phyloP scores from a whole-genome alignment of 192 early-diverging fungal genomes.

The Coemansia sp. region DNA sequence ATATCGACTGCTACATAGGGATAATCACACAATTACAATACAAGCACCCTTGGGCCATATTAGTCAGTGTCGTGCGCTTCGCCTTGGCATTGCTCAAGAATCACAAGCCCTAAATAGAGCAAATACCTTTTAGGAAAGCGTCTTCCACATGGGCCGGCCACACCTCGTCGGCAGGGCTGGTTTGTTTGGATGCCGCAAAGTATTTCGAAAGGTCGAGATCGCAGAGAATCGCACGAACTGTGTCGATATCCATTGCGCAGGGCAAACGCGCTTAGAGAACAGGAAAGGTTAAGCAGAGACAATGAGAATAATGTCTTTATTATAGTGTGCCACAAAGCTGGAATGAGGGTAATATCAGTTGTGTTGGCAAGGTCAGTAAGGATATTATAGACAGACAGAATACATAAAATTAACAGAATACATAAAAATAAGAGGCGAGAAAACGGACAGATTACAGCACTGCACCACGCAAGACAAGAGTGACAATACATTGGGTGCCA shows the following conservation, averaged over 20 bases:
- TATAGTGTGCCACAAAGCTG: neutral
- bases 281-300: neutral
- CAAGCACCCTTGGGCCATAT: neutral
- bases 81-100: too few relatives aligned
- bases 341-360: neutral
- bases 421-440: neutral
- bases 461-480: slow-evolving; percentile 2
- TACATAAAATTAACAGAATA: slow-evolving; percentile 15
- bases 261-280: neutral
- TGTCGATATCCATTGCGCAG: slow-evolving; percentile 36
- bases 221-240: slow-evolving; percentile 23
- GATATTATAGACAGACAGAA: slow-evolving; percentile 14
- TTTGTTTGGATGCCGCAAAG: slow-evolving; percentile 23
- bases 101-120: neutral
- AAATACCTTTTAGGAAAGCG: slow-evolving; percentile 32
- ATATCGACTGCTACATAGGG: slow-evolving; percentile 23
- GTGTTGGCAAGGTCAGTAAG: neutral
- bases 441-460: slow-evolving; percentile 14
- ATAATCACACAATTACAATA: neutral
- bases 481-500: slow-evolving; percentile 1
- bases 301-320: neutral
- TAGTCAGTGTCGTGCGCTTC: neutral
- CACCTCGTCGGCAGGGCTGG: slow-evolving; percentile 27
- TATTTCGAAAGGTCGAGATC: slow-evolving; percentile 36
- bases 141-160: slow-evolving; percentile 44